A percentile compares a stretch with the other conserved stretches of the same genome.
phyloP scores from a whole-genome alignment of 805 yeast species.

The Priceomyces castillae region DNA sequence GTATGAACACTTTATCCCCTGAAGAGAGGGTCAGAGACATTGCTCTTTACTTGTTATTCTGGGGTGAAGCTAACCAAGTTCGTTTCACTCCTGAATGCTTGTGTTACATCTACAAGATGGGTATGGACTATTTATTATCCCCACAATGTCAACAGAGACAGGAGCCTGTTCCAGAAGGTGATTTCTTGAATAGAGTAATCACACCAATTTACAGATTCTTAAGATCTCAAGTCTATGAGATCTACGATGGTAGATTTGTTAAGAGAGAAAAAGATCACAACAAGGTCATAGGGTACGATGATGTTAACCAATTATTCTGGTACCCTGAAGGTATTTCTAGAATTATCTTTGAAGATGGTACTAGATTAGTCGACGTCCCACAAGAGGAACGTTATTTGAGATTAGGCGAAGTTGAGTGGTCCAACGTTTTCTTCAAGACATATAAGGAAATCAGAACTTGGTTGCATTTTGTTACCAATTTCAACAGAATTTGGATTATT shows the following conservation, averaged over 20 bases:
- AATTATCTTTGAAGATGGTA: constrained; percentile 87
- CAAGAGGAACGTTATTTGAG: constrained; percentile 84
- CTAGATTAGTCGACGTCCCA: constrained; percentile 87
- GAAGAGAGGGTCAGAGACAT: constrained; percentile 77
- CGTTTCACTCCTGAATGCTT: constrained; percentile 89
- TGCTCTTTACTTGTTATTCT: constrained; percentile 68
- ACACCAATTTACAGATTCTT: constrained; percentile 84
- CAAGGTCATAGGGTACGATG: constrained; percentile 88
- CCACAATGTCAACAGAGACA: constrained; percentile 87
- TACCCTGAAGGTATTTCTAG: constrained; percentile 98
- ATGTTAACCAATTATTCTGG: constrained; percentile 98
- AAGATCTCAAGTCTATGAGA: constrained; percentile 79
- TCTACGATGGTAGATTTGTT: constrained; percentile 75
- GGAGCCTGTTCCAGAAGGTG: constrained; percentile 86
- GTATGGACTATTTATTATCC: constrained; percentile 82
- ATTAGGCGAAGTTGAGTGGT: constrained; percentile 92
- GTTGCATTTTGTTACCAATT: constrained; percentile 93
- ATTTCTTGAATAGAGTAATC: constrained; percentile 84
- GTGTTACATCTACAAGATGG: constrained; percentile 94
- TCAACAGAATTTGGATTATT: constrained; percentile 97
- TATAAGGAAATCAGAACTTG: constrained; percentile 95
- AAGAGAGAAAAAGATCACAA: constrained; percentile 86
- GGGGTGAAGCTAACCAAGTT: constrained; percentile 94
- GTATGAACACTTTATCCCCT: constrained; percentile 70
- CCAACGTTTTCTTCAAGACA: constrained; percentile 89